phyloP scores from a whole-genome alignment of 2,329 filamentous ascomycete genomes.

The Fusarium kyushuense region DNA sequence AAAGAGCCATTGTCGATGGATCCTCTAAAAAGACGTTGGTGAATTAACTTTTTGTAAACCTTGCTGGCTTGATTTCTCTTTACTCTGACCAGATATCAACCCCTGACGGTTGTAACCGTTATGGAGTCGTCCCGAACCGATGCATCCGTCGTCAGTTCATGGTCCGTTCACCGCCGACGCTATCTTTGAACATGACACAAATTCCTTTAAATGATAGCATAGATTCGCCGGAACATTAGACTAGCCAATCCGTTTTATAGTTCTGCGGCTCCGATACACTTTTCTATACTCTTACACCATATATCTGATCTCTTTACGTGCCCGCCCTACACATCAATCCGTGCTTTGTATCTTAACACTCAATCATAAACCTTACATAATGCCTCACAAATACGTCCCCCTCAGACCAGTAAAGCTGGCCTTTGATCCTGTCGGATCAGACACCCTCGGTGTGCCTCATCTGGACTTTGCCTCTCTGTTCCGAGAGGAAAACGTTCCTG shows the following conservation, averaged over 20 bases:
- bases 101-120: slow-evolving; percentile 22
- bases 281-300: background rate
- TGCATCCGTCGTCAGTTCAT: slow-evolving; percentile 20
- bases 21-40: background rate
- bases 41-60: slow-evolving; percentile 1
- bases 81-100: background rate
- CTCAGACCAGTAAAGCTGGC: slow-evolving; percentile 13
- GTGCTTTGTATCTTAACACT: background rate
- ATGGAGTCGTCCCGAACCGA: slow-evolving; percentile 31
- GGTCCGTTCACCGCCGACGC: slow-evolving; percentile 22
- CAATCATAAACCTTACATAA: background rate
- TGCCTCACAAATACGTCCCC: slow-evolving; percentile 26
- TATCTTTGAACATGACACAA: slow-evolving; percentile 16
- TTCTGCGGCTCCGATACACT: background rate
- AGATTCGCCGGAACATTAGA: background rate
- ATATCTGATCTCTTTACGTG: background rate
- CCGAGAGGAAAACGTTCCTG: background rate
- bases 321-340: background rate
- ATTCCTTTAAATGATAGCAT: slow-evolving; percentile 6
- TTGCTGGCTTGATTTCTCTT: background rate
- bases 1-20: background rate
- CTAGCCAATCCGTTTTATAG: background rate
- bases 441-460: background rate
- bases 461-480: slow-evolving; percentile 23
- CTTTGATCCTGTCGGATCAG: slow-evolving; percentile 13